Evolutionary conservation across 768 basidiomycete species (phyloP).

Genomic region (Tulasnella sp.): DNA sequence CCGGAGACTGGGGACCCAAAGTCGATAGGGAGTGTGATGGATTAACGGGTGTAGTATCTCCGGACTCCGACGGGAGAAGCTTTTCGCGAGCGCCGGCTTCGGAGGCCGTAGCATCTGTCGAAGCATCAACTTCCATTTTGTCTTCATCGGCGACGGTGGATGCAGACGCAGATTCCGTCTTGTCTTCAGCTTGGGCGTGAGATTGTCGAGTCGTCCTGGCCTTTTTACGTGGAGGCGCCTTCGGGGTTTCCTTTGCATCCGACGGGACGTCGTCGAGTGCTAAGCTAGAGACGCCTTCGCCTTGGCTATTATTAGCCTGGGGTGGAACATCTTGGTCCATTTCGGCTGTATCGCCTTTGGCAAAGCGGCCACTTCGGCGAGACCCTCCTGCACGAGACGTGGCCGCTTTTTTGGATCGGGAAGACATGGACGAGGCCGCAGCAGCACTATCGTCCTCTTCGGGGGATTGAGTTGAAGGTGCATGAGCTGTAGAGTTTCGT

Average conservation of each 20-base stretch:
- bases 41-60: not conserved
- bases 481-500: not conserved
- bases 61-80: not conserved
- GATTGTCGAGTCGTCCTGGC: not conserved
- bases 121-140: not conserved
- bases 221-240: not conserved
- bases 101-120: conserved; percentile 4
- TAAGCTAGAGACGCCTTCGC: not conserved
- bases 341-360: not conserved
- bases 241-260: not conserved
- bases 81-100: not conserved
- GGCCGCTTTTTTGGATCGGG: not conserved
- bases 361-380: conserved; percentile 5
- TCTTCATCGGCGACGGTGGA: not conserved
- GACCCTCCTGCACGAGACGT: not conserved
- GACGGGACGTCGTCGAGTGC: too few relatives aligned
- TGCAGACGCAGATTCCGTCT: not conserved
- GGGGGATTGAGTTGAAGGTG: not conserved
- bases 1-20: not conserved
- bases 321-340: not conserved
- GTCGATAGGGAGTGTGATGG: not conserved
- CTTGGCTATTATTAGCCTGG: not conserved
- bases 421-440: not conserved
- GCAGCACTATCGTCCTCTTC: not conserved
- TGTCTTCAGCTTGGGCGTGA: not conserved